Evolutionary conservation across 805 yeast genomes (phyloP).

Genomic region (Kazachstania africana): DNA sequence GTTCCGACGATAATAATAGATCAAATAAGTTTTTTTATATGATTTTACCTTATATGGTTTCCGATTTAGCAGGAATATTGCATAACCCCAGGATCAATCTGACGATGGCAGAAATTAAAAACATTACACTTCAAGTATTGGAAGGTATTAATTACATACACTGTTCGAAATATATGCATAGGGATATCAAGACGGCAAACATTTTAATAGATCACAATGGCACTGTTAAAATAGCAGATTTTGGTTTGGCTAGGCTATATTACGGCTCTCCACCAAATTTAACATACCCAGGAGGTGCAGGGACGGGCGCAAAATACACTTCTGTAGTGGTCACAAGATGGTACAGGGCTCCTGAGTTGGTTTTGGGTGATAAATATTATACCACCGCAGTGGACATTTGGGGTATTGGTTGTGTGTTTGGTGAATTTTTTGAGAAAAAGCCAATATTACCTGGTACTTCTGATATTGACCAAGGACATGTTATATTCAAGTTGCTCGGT

Average conservation of each 20-base stretch:
- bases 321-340: constrained; percentile 88
- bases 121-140: constrained; percentile 67
- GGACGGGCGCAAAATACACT: constrained; percentile 34
- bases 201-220: constrained; percentile 71
- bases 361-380: constrained; percentile 74
- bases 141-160: constrained; percentile 74
- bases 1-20: not conserved
- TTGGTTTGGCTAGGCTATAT: constrained; percentile 78
- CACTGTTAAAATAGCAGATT: constrained; percentile 81
- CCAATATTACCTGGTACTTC: constrained; percentile 81
- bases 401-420: constrained; percentile 96
- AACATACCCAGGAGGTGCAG: constrained; percentile 35
- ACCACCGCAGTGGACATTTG: constrained; percentile 95
- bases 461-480: constrained; percentile 79
- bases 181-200: constrained; percentile 96
- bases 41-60: constrained; percentile 86
- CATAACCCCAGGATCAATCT: constrained; percentile 64
- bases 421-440: constrained; percentile 68
- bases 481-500: constrained; percentile 73
- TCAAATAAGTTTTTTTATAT: constrained; percentile 47
- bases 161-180: constrained; percentile 46
- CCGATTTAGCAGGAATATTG: constrained; percentile 80
- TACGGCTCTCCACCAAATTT: constrained; percentile 48
- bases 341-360: constrained; percentile 93
- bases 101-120: constrained; percentile 60